Conservation (phyloP, 176 grass and related monocot species). For the Oryza rufipogon region DNA sequence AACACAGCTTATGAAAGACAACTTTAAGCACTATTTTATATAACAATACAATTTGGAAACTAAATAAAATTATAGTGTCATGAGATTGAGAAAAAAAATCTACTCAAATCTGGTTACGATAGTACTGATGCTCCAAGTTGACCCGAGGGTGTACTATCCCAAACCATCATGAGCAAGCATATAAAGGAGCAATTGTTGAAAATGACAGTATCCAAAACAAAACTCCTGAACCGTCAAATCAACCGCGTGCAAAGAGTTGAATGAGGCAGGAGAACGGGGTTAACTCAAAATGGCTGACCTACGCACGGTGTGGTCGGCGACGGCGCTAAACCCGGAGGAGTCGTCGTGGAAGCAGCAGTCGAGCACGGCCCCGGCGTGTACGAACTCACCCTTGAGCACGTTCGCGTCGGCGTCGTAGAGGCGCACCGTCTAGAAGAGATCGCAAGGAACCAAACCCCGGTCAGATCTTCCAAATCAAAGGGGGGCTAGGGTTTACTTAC, state of each 20-base stretch:
- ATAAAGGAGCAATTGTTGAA: neutral
- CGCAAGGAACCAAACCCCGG: neutral
- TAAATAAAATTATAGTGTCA: neutral
- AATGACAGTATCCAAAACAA: neutral
- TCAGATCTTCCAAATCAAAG: conserved; percentile 36
- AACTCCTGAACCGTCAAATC: neutral
- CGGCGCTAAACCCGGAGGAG: conserved; percentile 83
- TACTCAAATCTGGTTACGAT: neutral
- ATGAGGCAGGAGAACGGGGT: neutral
- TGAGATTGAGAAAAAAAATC: neutral
- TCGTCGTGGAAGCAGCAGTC: conserved; percentile 99
- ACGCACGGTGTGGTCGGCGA: conserved; percentile 76
- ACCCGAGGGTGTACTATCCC: neutral
- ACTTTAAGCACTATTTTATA: neutral
- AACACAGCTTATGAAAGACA: neutral
- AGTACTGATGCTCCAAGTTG: neutral
- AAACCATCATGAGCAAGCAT: neutral
- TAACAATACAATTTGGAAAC: neutral
- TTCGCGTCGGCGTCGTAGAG: conserved; percentile 82
- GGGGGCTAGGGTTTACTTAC: conserved; percentile 51
- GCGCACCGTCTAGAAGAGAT: conserved; percentile 65
- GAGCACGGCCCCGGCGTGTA: conserved; percentile 74
- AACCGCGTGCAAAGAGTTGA: neutral
- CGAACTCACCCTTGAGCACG: conserved; percentile 83
- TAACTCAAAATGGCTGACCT: conserved; percentile 44